Evolutionary conservation across 768 basidiomycete species (phyloP).

Genomic region (Calocybe gangraenosa): DNA sequence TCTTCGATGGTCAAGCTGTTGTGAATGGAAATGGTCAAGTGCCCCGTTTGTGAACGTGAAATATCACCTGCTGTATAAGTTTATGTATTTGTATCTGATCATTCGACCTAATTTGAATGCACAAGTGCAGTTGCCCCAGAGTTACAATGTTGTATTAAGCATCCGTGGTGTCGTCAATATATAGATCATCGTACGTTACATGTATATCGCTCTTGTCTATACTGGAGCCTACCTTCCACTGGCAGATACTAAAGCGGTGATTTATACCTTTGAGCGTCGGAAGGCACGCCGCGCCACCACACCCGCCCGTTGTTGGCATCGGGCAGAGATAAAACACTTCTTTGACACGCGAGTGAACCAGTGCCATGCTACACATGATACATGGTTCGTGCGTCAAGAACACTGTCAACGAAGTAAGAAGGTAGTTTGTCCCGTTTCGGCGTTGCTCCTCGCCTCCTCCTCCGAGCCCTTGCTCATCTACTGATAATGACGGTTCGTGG

Average conservation of each 20-base stretch:
- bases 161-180: constrained; percentile 32
- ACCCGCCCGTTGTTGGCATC: constrained; percentile 81
- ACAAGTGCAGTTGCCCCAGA: no score
- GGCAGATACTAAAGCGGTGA: constrained; percentile 74
- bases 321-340: constrained; percentile 74
- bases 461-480: no score
- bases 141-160: constrained; percentile 22
- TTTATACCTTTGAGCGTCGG: constrained; percentile 85
- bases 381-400: constrained; percentile 97
- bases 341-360: constrained; percentile 91
- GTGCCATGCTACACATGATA: constrained; percentile 96
- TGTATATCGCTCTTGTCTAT: constrained; percentile 2
- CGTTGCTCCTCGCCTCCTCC: constrained; percentile 18
- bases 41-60: not conserved
- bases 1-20: no score
- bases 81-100: no score
- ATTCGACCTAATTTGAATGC: no score
- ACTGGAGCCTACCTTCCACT: constrained; percentile 45
- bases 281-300: constrained; percentile 71
- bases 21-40: not conserved
- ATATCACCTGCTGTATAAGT: no score
- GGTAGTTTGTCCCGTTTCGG: constrained; percentile 80
- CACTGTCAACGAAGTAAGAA: constrained; percentile 77
- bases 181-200: constrained; percentile 10
- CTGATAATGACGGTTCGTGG: no score